Percentiles rank a stretch among this genome's conserved stretches.
phyloP scores from a whole-genome alignment of 1,284 basidiomycete genomes.

The Cryptococcus sp. region DNA sequence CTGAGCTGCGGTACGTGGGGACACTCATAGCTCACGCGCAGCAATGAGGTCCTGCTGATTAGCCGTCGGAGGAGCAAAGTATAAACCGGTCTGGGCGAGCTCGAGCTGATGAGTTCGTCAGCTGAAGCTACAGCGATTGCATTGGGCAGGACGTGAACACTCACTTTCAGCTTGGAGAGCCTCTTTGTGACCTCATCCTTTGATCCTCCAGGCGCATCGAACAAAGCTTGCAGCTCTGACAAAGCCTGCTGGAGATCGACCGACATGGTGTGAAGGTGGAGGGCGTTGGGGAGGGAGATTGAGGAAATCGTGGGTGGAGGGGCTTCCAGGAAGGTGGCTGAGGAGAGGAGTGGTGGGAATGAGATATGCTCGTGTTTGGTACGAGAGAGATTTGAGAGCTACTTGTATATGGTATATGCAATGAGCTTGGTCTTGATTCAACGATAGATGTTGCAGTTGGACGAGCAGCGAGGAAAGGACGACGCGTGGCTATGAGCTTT shows the following conservation, averaged over 20 bases:
- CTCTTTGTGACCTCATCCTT: conserved; percentile 36
- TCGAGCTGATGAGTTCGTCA: conserved; percentile 37
- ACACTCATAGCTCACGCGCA: conserved; percentile 42
- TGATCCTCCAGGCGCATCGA: conserved; percentile 31
- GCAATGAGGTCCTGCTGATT: conserved; percentile 48
- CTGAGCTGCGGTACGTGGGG: background rate
- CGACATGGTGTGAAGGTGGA: conserved; percentile 37
- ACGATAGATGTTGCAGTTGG: background rate
- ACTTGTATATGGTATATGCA: background rate
- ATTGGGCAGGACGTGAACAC: background rate
- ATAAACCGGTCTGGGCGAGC: conserved; percentile 50
- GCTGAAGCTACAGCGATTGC: background rate
- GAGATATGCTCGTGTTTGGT: background rate
- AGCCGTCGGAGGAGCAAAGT: conserved; percentile 50
- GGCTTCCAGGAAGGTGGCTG: background rate
- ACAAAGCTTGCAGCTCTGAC: conserved; percentile 40
- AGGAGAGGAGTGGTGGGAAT: background rate
- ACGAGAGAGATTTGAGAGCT: background rate
- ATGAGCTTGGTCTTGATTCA: background rate
- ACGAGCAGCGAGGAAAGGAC: conserved; percentile 7
- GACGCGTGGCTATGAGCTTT: conserved; percentile 23
- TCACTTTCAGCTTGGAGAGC: conserved; percentile 48
- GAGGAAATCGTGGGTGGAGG: conserved; percentile 12
- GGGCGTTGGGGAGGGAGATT: conserved; percentile 14
- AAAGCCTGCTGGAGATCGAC: conserved; percentile 44